Conservation (phyloP, 2,329 filamentous ascomycete genomes). For the Juglanconis oblonga region DNA sequence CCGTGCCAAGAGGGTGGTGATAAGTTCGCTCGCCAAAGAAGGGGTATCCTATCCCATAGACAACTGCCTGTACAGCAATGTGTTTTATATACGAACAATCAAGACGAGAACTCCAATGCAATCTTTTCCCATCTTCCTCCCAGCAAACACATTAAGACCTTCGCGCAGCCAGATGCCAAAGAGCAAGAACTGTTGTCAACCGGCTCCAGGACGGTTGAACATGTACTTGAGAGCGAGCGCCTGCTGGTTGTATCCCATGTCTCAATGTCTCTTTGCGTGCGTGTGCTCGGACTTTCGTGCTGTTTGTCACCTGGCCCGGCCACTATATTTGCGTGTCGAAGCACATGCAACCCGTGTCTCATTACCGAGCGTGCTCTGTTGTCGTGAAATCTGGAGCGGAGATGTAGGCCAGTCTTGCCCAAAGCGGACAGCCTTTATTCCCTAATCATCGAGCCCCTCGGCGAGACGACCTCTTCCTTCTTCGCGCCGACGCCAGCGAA, state of each 20-base stretch:
- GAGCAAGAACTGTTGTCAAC: background rate
- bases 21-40: too few species aligned
- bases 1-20: background rate
- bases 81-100: background rate
- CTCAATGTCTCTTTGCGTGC: background rate
- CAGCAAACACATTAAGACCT: background rate
- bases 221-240: background rate
- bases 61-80: background rate
- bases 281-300: slow-evolving; percentile 10
- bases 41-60: background rate
- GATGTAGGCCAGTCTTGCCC: background rate
- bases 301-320: slow-evolving; percentile 6
- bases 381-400: background rate
- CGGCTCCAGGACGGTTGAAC: slow-evolving; percentile 7
- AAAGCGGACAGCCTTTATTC: slow-evolving; percentile 6
- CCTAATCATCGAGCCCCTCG: slow-evolving; percentile 15
- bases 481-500: slow-evolving; percentile 16
- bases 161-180: background rate
- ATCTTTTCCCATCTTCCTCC: background rate
- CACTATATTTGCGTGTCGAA: slow-evolving; percentile 8
- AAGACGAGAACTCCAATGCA: background rate
- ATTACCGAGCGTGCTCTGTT: background rate
- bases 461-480: slow-evolving; percentile 9
- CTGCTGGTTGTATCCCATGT: background rate
- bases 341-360: slow-evolving; percentile 5